Percentiles rank a stretch among this genome's conserved stretches.
phyloP scores from a whole-genome alignment of 176 grass and related monocot genomes.

The Stipa capillata region DNA sequence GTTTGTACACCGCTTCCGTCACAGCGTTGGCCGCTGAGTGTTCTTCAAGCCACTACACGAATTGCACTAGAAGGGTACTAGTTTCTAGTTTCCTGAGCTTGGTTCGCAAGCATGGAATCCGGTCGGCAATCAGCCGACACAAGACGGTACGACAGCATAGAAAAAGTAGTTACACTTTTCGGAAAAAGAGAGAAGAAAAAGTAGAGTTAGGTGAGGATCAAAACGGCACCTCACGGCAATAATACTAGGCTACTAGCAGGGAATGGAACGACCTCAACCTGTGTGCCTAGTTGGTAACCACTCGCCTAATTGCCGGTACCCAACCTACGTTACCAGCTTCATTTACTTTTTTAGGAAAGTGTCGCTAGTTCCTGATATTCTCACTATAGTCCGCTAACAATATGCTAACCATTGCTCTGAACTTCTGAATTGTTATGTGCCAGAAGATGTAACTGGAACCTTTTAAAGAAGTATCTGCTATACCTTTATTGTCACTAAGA shows the following conservation, averaged over 20 bases:
- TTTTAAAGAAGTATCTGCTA: too few species aligned
- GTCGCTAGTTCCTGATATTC: not conserved
- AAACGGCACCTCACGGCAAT: not conserved
- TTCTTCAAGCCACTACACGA: not conserved
- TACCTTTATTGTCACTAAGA: too few species aligned
- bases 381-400: not conserved
- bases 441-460: too few species aligned
- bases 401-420: not conserved
- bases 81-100: not conserved
- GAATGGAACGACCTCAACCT: not conserved
- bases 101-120: not conserved
- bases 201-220: not conserved
- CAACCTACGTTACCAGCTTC: not conserved
- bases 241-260: not conserved
- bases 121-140: not conserved
- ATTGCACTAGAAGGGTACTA: not conserved
- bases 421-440: not conserved
- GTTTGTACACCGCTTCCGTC: not conserved
- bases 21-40: not conserved
- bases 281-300: conserved; percentile 18
- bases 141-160: not conserved
- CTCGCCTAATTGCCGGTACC: conserved; percentile 9
- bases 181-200: too few species aligned
- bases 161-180: too few species aligned
- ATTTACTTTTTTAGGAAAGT: not conserved